Evolutionary conservation across 345 rosid species (phyloP).

Genomic region (Punica granatum): DNA sequence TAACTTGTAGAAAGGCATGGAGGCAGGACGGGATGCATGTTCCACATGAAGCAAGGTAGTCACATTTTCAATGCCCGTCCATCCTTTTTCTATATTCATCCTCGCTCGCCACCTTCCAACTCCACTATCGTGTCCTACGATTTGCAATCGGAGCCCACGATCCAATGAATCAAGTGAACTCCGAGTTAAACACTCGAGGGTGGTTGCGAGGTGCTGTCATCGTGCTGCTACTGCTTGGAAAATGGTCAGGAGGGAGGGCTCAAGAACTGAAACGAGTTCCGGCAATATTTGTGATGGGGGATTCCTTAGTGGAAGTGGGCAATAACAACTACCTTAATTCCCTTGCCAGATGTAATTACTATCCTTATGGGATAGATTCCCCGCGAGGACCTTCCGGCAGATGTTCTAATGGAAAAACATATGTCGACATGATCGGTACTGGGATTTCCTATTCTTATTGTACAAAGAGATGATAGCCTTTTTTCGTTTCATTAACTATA

Average conservation of each 20-base stretch:
- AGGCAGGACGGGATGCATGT: too few species aligned
- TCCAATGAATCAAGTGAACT: background rate
- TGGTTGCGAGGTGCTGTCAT: background rate
- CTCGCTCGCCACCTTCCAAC: too few species aligned
- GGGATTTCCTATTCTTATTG: background rate
- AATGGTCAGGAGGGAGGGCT: background rate
- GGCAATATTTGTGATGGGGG: slow-evolving; percentile 82
- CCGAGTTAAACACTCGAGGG: background rate
- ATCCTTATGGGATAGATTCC: slow-evolving; percentile 78
- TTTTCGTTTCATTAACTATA: too few species aligned
- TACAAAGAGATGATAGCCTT: too few species aligned
- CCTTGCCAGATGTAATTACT: slow-evolving; percentile 60
- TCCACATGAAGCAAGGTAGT: too few species aligned
- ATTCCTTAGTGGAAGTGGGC: slow-evolving; percentile 73
- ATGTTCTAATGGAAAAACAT: slow-evolving; percentile 67
- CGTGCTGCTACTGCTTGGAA: background rate
- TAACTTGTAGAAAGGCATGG: too few species aligned
- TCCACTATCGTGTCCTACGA: too few species aligned
- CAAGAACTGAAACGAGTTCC: slow-evolving; percentile 24
- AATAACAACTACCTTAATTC: slow-evolving; percentile 68
- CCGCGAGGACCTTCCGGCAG: slow-evolving; percentile 64
- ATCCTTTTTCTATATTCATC: too few species aligned
- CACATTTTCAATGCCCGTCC: too few species aligned
- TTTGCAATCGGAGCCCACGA: too few species aligned
- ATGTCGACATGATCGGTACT: slow-evolving; percentile 59